Percentiles rank a stretch among this genome's conserved stretches.
These are phyloP conservation scores for Rhodotorula mucilaginosa DNA, from an alignment of 1,284 basidiomycete species.

Conservation along the genomic window DNA sequence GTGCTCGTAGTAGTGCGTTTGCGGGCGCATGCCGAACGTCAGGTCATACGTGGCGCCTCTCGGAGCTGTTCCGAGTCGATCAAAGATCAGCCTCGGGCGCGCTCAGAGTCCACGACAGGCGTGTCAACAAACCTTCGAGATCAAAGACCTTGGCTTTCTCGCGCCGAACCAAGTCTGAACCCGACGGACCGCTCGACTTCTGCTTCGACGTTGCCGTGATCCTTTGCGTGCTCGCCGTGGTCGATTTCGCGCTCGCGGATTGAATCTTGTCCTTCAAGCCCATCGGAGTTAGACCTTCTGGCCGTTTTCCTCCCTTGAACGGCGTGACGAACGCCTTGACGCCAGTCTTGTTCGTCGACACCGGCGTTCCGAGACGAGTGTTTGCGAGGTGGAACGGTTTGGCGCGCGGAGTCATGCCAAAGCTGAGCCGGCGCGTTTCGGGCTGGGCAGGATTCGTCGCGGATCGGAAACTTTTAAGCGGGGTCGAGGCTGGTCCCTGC, in stretches of 20 bases:
- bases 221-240: background rate
- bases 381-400: conserved; percentile 33
- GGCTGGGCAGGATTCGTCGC: conserved; percentile 10
- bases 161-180: background rate
- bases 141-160: conserved; percentile 27
- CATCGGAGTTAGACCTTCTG: conserved; percentile 33
- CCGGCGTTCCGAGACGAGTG: conserved; percentile 15
- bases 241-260: background rate
- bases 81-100: background rate
- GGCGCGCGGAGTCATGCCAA: conserved; percentile 40
- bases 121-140: conserved; percentile 11
- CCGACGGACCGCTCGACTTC: background rate
- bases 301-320: conserved; percentile 41
- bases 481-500: background rate
- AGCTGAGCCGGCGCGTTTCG: conserved; percentile 31
- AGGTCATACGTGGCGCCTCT: conserved; percentile 3
- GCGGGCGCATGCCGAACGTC: conserved; percentile 24
- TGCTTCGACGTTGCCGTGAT: background rate
- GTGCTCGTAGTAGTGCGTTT: conserved; percentile 32
- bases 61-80: background rate
- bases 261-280: conserved; percentile 16
- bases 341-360: background rate
- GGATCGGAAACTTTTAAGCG: background rate
- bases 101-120: background rate
- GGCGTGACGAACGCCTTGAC: conserved; percentile 41